Evolutionary conservation across 2,329 filamentous ascomycete species (phyloP).

Genomic region (Nothopassalora personata): DNA sequence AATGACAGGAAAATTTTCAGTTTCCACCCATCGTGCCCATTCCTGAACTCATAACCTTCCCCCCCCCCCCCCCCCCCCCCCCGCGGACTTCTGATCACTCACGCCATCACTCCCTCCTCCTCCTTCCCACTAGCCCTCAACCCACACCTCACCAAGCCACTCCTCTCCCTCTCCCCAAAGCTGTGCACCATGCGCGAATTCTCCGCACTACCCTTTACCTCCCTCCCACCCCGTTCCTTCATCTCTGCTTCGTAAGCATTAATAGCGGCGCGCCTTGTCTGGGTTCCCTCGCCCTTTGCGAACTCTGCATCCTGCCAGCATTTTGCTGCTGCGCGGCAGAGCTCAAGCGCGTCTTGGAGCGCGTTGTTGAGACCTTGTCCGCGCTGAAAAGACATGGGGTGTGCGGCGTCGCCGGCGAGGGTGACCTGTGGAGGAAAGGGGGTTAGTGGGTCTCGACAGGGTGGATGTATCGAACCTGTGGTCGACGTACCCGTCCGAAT

Average conservation of each 20-base stretch:
- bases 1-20: too few relatives aligned
- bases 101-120: neutral
- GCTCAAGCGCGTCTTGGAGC: constrained; percentile 33
- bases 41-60: too few relatives aligned
- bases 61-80: neutral
- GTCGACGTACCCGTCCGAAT: constrained; percentile 27
- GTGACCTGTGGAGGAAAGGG: neutral
- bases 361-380: constrained; percentile 43
- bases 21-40: too few relatives aligned
- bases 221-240: constrained; percentile 9
- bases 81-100: too few relatives aligned
- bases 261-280: neutral
- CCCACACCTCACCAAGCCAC: constrained; percentile 3
- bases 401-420: constrained; percentile 33
- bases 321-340: neutral
- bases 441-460: neutral
- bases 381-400: constrained; percentile 42
- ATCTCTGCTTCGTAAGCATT: constrained; percentile 7
- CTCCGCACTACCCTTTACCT: constrained; percentile 8
- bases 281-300: neutral
- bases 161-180: neutral
- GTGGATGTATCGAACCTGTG: neutral
- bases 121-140: neutral
- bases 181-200: constrained; percentile 5
- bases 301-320: neutral